Evolutionary conservation across 208 protist genomes (phyloP).

Genomic region (Trypanosoma mega): DNA sequence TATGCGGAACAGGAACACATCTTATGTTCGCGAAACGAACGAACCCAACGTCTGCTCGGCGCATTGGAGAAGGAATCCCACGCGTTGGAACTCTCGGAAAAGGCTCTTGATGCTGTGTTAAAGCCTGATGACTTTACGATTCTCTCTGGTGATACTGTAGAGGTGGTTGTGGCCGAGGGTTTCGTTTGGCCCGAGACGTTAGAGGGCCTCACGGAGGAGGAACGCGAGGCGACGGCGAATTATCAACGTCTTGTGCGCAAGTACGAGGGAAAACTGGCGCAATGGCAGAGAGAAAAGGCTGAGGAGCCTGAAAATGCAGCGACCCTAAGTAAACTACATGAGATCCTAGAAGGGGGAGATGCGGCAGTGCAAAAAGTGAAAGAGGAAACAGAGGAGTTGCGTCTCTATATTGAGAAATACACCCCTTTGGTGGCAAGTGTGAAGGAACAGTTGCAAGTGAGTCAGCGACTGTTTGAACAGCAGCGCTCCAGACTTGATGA

Average conservation of each 20-base stretch:
- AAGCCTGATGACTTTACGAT: slow-evolving; percentile 7
- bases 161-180: slow-evolving; percentile 17
- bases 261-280: slow-evolving; percentile 12
- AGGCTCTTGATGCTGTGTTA: slow-evolving; percentile 14
- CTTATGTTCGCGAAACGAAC: neutral
- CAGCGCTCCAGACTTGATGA: neutral
- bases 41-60: neutral
- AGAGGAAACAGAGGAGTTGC: slow-evolving; percentile 6
- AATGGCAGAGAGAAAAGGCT: slow-evolving; percentile 8
- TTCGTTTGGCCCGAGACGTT: slow-evolving; percentile 23
- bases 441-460: slow-evolving; percentile 13
- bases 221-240: slow-evolving; percentile 2
- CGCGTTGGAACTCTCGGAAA: slow-evolving; percentile 19
- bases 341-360: slow-evolving; percentile 15
- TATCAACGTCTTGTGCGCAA: slow-evolving; percentile 18
- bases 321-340: slow-evolving; percentile 9
- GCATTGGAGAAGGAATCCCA: slow-evolving; percentile 20
- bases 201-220: slow-evolving; percentile 17
- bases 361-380: slow-evolving; percentile 12
- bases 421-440: slow-evolving; percentile 2
- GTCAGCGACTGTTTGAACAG: slow-evolving; percentile 2
- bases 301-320: neutral
- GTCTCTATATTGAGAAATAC: slow-evolving; percentile 15
- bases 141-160: neutral
- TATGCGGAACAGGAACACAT: neutral